Evolutionary conservation across 305 asterid genomes (phyloP).

Genomic region (Solanum aculeatissimum): DNA sequence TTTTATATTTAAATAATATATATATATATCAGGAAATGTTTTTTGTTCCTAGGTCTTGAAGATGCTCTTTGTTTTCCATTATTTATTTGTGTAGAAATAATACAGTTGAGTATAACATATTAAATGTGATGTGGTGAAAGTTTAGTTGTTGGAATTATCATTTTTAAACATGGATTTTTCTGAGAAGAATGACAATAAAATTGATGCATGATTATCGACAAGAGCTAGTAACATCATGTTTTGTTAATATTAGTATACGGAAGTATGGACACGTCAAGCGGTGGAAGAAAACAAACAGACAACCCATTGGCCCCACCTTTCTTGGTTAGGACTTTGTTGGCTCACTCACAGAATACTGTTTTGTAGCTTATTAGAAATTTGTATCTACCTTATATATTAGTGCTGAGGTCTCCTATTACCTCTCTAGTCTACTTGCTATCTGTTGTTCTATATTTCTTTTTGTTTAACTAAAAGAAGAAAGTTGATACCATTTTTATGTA

Average conservation of each 20-base stretch:
- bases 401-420: no score
- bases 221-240: neutral
- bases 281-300: neutral
- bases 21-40: neutral
- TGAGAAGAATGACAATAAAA: neutral
- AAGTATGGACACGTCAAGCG: conserved; percentile 2
- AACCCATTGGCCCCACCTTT: neutral
- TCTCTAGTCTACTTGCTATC: no score
- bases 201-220: neutral
- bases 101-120: neutral
- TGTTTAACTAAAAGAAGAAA: neutral
- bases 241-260: neutral
- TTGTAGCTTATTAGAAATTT: no score
- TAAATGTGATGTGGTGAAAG: neutral
- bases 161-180: neutral
- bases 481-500: neutral
- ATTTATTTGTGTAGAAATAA: no score
- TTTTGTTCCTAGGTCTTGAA: conserved; percentile 10
- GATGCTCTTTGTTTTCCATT: neutral
- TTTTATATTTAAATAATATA: neutral
- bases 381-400: no score
- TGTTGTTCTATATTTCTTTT: neutral
- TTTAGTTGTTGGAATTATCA: neutral
- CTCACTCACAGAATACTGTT: neutral
- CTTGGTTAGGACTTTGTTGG: neutral